These are phyloP conservation scores for Xanthoparmelia taractica DNA, from an alignment of 495 filamentous ascomycete genomes.

Conservation along the genomic window DNA sequence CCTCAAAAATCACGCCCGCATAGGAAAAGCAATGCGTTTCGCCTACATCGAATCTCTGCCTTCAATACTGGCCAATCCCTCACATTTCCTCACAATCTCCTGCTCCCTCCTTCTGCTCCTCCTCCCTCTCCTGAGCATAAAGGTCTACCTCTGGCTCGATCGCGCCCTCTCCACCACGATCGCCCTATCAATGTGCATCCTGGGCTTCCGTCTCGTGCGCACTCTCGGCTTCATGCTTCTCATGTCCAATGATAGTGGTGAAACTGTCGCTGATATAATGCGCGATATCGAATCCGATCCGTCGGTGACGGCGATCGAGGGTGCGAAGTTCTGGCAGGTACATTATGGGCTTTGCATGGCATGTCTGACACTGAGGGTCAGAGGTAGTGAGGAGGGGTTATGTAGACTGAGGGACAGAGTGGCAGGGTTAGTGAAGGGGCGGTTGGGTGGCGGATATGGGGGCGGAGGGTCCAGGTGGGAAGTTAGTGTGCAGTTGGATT, in stretches of 20 bases:
- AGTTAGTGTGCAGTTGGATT: conserved; percentile 49
- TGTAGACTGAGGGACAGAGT: conserved; percentile 64
- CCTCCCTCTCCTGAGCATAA: conserved; percentile 71
- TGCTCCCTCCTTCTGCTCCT: conserved; percentile 74
- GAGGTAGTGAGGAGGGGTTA: conserved; percentile 58
- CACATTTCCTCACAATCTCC: conserved; percentile 84
- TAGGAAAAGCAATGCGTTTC: conserved; percentile 74
- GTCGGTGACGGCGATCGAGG: conserved; percentile 66
- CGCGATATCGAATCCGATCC: conserved; percentile 76
- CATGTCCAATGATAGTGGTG: conserved; percentile 67
- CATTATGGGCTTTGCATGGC: conserved; percentile 96
- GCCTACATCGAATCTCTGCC: conserved; percentile 76
- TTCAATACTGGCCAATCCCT: conserved; percentile 77
- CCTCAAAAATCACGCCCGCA: conserved; percentile 87
- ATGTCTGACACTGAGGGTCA: conserved; percentile 72
- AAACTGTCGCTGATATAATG: conserved; percentile 65
- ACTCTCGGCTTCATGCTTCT: conserved; percentile 87
- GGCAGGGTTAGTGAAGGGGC: conserved; percentile 69
- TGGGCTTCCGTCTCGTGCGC: conserved; percentile 74
- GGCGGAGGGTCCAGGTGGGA: conserved; percentile 82
- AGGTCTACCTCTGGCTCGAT: conserved; percentile 72
- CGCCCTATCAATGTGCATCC: conserved; percentile 73
- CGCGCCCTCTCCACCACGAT: conserved; percentile 70
- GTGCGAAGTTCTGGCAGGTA: conserved; percentile 96
- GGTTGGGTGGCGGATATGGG: conserved; percentile 82